Evolutionary conservation across 129 eudicot genomes (phyloP).

Genomic region (Saposhnikovia divaricata): DNA sequence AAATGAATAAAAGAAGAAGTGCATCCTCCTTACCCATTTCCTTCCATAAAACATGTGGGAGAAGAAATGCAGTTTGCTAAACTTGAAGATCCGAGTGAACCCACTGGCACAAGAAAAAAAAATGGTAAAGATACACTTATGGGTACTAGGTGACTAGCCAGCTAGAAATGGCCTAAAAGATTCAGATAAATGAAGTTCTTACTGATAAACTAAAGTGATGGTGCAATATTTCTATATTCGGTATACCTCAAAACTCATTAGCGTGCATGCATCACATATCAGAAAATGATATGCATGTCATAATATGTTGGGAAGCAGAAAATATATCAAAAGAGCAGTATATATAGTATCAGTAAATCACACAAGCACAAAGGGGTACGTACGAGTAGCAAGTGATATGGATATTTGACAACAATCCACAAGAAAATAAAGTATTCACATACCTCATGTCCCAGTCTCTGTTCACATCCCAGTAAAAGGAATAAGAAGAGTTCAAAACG

Average conservation of each 20-base stretch:
- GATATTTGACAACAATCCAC: neutral
- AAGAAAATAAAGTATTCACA: conserved; percentile 1
- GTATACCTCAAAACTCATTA: neutral
- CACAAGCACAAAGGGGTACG: neutral
- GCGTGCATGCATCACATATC: neutral
- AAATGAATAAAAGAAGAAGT: neutral
- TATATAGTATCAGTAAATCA: neutral
- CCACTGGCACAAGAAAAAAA: conserved; percentile 43
- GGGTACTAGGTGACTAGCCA: neutral
- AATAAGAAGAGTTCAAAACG: conserved; percentile 75
- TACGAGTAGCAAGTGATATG: neutral
- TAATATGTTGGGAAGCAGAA: neutral
- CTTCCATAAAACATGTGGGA: conserved; percentile 70
- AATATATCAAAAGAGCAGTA: neutral
- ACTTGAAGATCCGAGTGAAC: conserved; percentile 97
- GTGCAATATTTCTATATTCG: neutral
- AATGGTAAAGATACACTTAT: neutral
- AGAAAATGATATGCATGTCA: neutral
- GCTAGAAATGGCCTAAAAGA: neutral
- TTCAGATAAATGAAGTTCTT: neutral
- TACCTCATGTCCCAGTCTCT: conserved; percentile 99
- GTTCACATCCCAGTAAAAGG: conserved; percentile 93
- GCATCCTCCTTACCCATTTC: conserved; percentile 60
- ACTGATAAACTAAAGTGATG: neutral
- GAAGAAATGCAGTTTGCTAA: conserved; percentile 53